Conservation (phyloP, 257 asterid species). For the Solanum rostratum region DNA sequence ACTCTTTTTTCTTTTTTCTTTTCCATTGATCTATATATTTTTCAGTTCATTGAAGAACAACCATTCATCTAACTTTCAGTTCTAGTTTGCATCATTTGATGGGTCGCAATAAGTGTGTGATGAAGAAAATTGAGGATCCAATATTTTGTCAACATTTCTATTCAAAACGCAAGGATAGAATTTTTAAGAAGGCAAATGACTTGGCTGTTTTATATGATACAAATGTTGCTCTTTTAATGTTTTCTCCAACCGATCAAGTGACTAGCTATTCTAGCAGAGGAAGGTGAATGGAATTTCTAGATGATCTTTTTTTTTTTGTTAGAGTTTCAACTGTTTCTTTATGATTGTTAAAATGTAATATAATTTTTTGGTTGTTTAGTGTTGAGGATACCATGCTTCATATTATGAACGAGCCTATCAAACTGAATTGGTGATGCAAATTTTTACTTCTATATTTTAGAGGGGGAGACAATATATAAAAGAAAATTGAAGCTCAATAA, state of each 20-base stretch:
- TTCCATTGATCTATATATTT: background rate
- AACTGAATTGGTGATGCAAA: conserved; percentile 37
- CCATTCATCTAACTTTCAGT: background rate
- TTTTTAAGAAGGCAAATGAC: conserved; percentile 56
- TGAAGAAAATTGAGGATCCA: conserved; percentile 40
- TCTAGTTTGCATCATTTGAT: conserved; percentile 3
- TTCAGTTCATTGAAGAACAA: background rate
- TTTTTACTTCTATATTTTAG: too few species aligned
- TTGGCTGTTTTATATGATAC: conserved; percentile 50
- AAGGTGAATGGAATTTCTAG: conserved; percentile 19
- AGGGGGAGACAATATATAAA: too few species aligned
- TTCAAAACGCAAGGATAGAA: conserved; percentile 54
- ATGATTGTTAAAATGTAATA: background rate
- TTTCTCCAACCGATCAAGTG: conserved; percentile 53
- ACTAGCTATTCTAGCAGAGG: conserved; percentile 42
- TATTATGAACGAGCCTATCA: conserved; percentile 45
- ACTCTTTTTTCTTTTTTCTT: background rate
- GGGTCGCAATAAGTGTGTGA: conserved; percentile 50
- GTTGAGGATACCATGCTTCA: conserved; percentile 59
- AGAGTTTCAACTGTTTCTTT: background rate
- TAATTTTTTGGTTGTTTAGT: conserved; percentile 9
- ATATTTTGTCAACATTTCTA: conserved; percentile 35
- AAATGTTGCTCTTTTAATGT: conserved; percentile 56
- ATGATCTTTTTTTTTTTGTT: background rate
- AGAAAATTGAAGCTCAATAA: too few species aligned